Conservation (phyloP, 192 early-diverging fungal genomes). For the Rhizophagus prolifer region DNA sequence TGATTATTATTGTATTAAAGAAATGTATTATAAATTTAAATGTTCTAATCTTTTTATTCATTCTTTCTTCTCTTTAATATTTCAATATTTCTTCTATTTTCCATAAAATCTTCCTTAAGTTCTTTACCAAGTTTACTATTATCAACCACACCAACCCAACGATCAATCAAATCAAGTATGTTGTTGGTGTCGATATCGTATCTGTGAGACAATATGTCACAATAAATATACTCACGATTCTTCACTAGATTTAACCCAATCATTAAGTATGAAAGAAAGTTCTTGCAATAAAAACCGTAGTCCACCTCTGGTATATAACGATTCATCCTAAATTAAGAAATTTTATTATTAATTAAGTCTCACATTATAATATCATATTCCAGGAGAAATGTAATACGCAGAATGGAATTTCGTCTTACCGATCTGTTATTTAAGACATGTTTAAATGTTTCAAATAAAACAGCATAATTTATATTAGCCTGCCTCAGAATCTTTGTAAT, state of each 20-base stretch:
- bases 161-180: background rate
- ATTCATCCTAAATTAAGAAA: background rate
- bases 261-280: background rate
- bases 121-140: background rate
- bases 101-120: background rate
- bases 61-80: background rate
- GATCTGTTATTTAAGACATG: background rate
- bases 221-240: background rate
- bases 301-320: background rate
- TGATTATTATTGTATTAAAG: too few species aligned
- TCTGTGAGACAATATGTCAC: background rate
- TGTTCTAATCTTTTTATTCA: background rate
- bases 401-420: background rate
- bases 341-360: too few species aligned
- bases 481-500: slow-evolving; percentile 7
- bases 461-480: background rate
- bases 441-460: background rate
- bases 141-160: background rate
- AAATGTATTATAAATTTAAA: too few species aligned
- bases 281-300: background rate
- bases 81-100: background rate
- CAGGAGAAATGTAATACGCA: background rate
- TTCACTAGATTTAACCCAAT: background rate
- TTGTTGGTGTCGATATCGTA: slow-evolving; percentile 3
- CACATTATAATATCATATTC: too few species aligned